A percentile compares a stretch with the other conserved stretches of the same genome.
phyloP scores from a whole-genome alignment of 371 early-diverging fungal species.

The Syncephalastrum racemosum region DNA sequence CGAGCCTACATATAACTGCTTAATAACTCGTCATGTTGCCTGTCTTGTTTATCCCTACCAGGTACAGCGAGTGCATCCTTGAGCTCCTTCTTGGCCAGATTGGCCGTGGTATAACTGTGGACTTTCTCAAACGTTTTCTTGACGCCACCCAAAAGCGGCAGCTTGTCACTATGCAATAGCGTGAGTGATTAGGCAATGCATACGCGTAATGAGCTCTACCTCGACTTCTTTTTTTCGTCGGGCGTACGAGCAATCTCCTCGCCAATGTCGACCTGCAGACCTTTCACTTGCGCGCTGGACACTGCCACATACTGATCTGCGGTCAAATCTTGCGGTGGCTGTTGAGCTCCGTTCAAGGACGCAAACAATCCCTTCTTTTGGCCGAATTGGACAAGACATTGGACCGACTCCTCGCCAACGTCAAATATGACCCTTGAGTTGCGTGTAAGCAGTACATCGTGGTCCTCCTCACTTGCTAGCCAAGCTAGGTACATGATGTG shows the following conservation, averaged over 20 bases:
- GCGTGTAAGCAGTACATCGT: no score
- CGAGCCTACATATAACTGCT: constrained; percentile 30
- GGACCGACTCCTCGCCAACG: constrained; percentile 12
- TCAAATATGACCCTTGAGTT: background rate
- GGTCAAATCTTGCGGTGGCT: constrained; percentile 15
- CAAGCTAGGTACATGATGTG: no score
- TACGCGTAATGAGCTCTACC: background rate
- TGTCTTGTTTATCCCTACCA: constrained; percentile 15
- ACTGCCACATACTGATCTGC: constrained; percentile 38
- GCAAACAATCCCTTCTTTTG: constrained; percentile 34
- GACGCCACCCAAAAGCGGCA: constrained; percentile 48
- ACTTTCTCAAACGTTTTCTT: constrained; percentile 41
- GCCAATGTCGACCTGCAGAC: constrained; percentile 48
- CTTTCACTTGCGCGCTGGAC: constrained; percentile 26
- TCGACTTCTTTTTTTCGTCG: constrained; percentile 7
- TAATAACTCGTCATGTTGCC: background rate
- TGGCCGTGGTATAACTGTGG: constrained; percentile 52
- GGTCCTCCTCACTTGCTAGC: no score
- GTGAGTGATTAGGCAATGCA: no score
- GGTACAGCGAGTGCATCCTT: constrained; percentile 53
- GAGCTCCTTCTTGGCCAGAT: constrained; percentile 49
- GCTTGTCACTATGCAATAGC: background rate
- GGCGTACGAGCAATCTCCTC: constrained; percentile 26
- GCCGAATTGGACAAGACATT: constrained; percentile 33
- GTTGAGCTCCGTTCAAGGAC: constrained; percentile 19